These are phyloP conservation scores for Umbilicaria muhlenbergii DNA, from an alignment of 495 filamentous ascomycete species.

Conservation along the genomic window DNA sequence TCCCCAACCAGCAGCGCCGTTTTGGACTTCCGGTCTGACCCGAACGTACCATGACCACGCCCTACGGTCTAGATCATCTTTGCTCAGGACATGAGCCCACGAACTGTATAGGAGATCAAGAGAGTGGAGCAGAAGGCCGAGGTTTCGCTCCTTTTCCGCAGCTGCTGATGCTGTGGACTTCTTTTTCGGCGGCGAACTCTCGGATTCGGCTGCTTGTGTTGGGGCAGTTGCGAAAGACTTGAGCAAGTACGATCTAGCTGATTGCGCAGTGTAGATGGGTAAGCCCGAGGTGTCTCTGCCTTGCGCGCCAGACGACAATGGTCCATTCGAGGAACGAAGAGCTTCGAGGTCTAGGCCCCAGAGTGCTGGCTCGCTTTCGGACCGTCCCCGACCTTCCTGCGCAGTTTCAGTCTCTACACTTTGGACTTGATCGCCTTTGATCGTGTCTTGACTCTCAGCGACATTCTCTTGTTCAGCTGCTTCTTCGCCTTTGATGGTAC, in stretches of 20 bases:
- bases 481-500: constrained; percentile 1
- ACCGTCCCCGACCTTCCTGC: not conserved
- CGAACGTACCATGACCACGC: constrained; percentile 71
- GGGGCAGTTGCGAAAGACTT: constrained; percentile 19
- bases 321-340: constrained; percentile 24
- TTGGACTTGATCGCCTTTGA: constrained; percentile 9
- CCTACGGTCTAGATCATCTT: constrained; percentile 50
- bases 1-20: constrained; percentile 63
- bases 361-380: constrained; percentile 37
- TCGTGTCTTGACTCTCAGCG: constrained; percentile 16
- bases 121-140: constrained; percentile 47
- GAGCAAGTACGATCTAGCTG: constrained; percentile 28
- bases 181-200: constrained; percentile 2
- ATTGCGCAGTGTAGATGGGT: constrained; percentile 53
- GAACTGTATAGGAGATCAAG: constrained; percentile 54
- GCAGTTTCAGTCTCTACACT: no score
- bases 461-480: constrained; percentile 2
- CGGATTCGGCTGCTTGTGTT: constrained; percentile 5
- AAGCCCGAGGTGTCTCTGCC: constrained; percentile 19
- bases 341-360: constrained; percentile 72
- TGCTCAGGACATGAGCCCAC: constrained; percentile 42
- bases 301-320: constrained; percentile 4
- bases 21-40: constrained; percentile 57
- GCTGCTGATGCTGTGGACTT: constrained; percentile 22
- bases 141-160: constrained; percentile 46